Evolutionary conservation across 345 rosid genomes (phyloP).

Genomic region (Orychophragmus violaceus): DNA sequence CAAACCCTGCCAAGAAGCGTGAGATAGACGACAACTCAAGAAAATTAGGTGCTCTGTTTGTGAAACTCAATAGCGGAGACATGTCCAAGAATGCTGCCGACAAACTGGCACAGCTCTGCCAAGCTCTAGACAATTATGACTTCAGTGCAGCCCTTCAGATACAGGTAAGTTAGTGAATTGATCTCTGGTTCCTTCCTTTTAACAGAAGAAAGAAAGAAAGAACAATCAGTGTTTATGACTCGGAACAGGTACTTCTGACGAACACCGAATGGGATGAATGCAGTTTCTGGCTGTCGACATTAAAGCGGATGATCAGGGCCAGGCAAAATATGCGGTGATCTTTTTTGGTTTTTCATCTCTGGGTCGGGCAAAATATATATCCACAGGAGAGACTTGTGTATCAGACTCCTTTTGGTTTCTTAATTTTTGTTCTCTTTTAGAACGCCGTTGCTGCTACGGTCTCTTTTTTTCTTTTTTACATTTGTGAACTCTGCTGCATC

Average conservation of each 20-base stretch:
- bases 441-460: constrained; percentile 5
- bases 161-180: constrained; percentile 55
- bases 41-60: constrained; percentile 89
- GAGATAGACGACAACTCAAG: constrained; percentile 96
- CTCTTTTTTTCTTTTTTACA: background rate
- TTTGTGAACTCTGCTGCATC: constrained; percentile 1
- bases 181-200: background rate
- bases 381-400: constrained; percentile 18
- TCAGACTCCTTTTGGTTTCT: constrained; percentile 17
- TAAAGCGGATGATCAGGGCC: constrained; percentile 90
- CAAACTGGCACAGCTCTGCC: constrained; percentile 84
- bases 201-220: background rate
- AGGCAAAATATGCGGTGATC: constrained; percentile 72
- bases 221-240: background rate
- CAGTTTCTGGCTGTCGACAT: constrained; percentile 86
- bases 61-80: constrained; percentile 85
- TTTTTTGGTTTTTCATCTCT: background rate
- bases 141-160: constrained; percentile 77
- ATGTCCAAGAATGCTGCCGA: constrained; percentile 89
- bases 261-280: constrained; percentile 99
- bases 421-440: background rate
- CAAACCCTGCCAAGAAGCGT: constrained; percentile 81
- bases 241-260: constrained; percentile 70
- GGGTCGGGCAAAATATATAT: background rate
- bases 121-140: constrained; percentile 77